Evolutionary conservation across 73 alveolate genomes (phyloP), one percentile per base, ranked within the genome.

Genomic region (Tetrahymena thermophila): DNA sequence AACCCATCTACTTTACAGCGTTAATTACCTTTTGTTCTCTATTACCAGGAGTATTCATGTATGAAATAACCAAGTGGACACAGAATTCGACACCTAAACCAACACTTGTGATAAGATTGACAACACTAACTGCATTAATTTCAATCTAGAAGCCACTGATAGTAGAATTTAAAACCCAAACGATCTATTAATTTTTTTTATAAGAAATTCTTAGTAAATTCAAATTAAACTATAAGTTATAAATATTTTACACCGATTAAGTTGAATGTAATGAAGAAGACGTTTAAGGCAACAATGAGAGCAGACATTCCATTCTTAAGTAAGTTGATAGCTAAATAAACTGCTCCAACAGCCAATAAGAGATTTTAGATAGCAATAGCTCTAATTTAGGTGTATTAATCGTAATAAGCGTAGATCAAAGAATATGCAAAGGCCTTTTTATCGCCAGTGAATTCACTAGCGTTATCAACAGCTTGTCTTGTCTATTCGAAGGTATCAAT

Each of bases 71-170:
- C 25, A 97, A 98, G 94, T 98, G 99, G 56, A 96, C 98, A 56
- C 99, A 98, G 97, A 98, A 98, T 94, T 98, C 99, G 4, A 98
- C 99, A 42, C 99, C 98, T 55, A 98, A 94, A 13, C 99, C 99
- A 23, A 98, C 85, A 23, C 98, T 96, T 57, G 98, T 98, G 31
- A 98, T 99, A 13, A 98, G 96, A 85, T 98, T 98, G 44, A 98
- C 99, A 42, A 98, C 99, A 95, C 99, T 98, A 31, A 98, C 97
- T 10, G 99, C 99, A 97, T 98, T 98, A 96, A 98, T 96, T 97
- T 98, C 99, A 34, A 98, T 97, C 43, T 94, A 96, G 96, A 95
- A 98, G n/a, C 98, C 98, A 10, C 98, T 97, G n/a, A 97, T 85
- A 37, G 94, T 71, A 56, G 97, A 97, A 97, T 97, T 98, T 89